Percentiles rank a stretch among this genome's conserved stretches.
Conservation (phyloP, 2,329 filamentous ascomycete species). For the Pleochaeta shiraiana region DNA sequence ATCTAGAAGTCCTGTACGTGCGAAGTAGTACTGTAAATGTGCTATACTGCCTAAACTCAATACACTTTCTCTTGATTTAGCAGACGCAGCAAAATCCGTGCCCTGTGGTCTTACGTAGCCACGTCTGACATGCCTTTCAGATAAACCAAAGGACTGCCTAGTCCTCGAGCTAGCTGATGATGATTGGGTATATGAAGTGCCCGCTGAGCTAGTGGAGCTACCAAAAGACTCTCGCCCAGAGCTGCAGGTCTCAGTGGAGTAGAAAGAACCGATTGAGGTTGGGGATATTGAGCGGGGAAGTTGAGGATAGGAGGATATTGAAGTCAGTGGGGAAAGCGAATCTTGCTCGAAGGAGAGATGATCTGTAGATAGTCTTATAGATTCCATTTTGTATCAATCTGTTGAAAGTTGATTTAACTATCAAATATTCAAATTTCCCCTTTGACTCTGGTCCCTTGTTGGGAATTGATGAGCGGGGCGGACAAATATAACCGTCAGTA, state of each 20-base stretch:
- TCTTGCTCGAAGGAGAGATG: slow-evolving; percentile 15
- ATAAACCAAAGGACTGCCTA: slow-evolving; percentile 25
- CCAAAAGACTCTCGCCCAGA: slow-evolving; percentile 32
- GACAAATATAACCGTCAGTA: too few species aligned
- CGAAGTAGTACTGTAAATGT: slow-evolving; percentile 97
- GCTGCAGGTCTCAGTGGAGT: slow-evolving; percentile 22
- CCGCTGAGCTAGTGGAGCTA: slow-evolving; percentile 24
- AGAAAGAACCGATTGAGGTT: slow-evolving; percentile 25
- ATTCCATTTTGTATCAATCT: neutral
- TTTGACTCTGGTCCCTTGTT: too few species aligned
- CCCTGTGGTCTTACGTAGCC: slow-evolving; percentile 19
- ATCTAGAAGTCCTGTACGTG: slow-evolving; percentile 76
- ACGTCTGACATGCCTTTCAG: slow-evolving; percentile 20
- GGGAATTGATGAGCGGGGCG: too few species aligned
- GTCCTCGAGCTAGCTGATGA: slow-evolving; percentile 33
- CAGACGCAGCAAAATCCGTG: slow-evolving; percentile 63
- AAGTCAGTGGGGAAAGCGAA: slow-evolving; percentile 46
- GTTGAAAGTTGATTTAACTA: neutral
- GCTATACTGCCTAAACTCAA: slow-evolving; percentile 93
- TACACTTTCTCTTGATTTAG: slow-evolving; percentile 77
- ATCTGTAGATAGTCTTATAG: neutral
- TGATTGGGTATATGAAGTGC: slow-evolving; percentile 33
- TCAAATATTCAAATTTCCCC: too few species aligned
- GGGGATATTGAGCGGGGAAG: slow-evolving; percentile 44
- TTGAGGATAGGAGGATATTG: slow-evolving; percentile 34